phyloP scores from a whole-genome alignment of 306 rosid genomes.

The Pyrus betulifolia region DNA sequence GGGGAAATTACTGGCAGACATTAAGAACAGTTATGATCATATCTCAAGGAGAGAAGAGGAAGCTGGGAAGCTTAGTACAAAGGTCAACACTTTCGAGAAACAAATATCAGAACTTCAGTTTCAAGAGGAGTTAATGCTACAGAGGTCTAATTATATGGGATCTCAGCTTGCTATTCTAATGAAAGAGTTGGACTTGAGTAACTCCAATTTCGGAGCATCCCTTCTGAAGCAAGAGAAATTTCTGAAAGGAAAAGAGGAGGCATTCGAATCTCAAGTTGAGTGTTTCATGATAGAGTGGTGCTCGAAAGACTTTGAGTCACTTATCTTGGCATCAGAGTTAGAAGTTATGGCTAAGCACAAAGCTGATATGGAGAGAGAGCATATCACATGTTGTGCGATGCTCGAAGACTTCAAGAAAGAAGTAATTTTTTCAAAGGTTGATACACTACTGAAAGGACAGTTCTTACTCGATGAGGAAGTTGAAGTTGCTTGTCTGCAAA shows the following conservation, averaged over 20 bases:
- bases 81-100: constrained; percentile 53
- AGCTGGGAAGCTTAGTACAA: constrained; percentile 51
- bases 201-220: constrained; percentile 33
- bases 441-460: constrained; percentile 33
- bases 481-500: constrained; percentile 37
- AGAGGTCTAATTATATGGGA: constrained; percentile 75
- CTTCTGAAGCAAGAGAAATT: constrained; percentile 57
- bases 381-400: constrained; percentile 17
- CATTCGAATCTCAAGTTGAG: constrained; percentile 52
- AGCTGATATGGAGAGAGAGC: constrained; percentile 42
- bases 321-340: constrained; percentile 46
- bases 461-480: constrained; percentile 41
- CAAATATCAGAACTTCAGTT: constrained; percentile 63
- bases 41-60: constrained; percentile 70
- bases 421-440: constrained; percentile 43
- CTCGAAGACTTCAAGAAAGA: constrained; percentile 54
- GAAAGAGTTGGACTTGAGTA: constrained; percentile 65
- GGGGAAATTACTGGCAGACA: constrained; percentile 76
- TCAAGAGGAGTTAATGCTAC: constrained; percentile 79
- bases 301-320: constrained; percentile 61
- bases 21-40: constrained; percentile 67
- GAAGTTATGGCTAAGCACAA: constrained; percentile 31
- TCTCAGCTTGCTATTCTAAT: constrained; percentile 64
- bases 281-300: constrained; percentile 43
- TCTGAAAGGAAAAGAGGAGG: constrained; percentile 41